phyloP scores from a whole-genome alignment of 2,329 filamentous ascomycete species.

The Claviceps sp. region DNA sequence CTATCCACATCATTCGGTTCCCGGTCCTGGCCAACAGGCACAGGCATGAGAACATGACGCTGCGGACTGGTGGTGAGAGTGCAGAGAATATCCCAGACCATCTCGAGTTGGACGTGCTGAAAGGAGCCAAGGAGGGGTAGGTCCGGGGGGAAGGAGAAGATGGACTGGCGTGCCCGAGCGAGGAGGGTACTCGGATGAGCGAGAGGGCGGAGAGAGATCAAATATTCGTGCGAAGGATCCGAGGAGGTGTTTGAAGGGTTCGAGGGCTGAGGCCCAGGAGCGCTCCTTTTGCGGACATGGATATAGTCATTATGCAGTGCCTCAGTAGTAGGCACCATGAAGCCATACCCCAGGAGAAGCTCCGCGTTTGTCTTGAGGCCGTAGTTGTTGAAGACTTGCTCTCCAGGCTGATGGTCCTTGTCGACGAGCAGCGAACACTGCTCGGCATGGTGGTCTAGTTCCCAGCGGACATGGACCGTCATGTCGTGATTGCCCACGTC shows the following conservation, averaged over 20 bases:
- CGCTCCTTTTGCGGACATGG: constrained; percentile 36
- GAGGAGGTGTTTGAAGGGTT: constrained; percentile 2
- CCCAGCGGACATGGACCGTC: constrained; percentile 45
- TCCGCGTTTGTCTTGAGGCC: constrained; percentile 63
- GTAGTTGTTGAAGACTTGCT: constrained; percentile 58
- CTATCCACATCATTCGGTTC: constrained; percentile 16
- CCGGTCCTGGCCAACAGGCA: constrained; percentile 1
- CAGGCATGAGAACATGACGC: constrained; percentile 17
- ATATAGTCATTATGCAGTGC: constrained; percentile 46
- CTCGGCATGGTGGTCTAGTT: constrained; percentile 25
- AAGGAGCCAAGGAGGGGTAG: constrained; percentile 25
- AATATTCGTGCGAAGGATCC: constrained; percentile 26
- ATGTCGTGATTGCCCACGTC: constrained; percentile 62
- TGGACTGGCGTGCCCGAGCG: constrained; percentile 25
- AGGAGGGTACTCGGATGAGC: constrained; percentile 33
- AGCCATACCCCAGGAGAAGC: constrained; percentile 50
- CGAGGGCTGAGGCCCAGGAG: neutral
- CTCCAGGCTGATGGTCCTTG: constrained; percentile 32
- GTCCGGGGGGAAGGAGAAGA: constrained; percentile 14
- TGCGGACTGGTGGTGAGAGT: constrained; percentile 23
- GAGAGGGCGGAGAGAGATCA: constrained; percentile 39
- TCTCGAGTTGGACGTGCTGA: constrained; percentile 36
- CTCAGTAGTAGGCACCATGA: constrained; percentile 35
- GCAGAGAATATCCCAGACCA: constrained; percentile 36
- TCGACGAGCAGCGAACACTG: constrained; percentile 30